phyloP scores from a whole-genome alignment of 352 stramenopile genomes.

The Phytophthora citrophthora region DNA sequence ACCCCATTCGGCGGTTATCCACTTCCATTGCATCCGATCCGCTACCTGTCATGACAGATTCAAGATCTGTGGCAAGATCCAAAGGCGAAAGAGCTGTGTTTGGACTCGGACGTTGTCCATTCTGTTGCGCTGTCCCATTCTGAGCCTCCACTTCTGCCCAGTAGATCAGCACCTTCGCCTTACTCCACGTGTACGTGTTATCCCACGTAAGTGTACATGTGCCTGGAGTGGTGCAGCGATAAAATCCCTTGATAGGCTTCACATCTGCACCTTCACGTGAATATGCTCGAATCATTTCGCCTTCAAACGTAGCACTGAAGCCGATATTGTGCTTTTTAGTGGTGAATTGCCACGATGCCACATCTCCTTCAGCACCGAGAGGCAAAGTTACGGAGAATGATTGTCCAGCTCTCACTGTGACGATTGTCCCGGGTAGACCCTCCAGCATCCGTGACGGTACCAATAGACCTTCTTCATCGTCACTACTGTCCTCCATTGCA shows the following conservation, averaged over 20 bases:
- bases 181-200: conserved; percentile 87
- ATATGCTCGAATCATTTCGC: conserved; percentile 63
- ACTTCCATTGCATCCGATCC: conserved; percentile 20
- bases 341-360: conserved; percentile 74
- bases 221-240: conserved; percentile 53
- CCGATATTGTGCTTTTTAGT: conserved; percentile 86
- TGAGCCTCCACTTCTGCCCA: conserved; percentile 71
- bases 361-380: conserved; percentile 47
- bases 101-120: conserved; percentile 10
- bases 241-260: conserved; percentile 71
- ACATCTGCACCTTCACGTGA: conserved; percentile 65
- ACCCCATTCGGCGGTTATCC: conserved; percentile 60
- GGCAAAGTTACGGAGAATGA: conserved; percentile 71
- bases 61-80: conserved; percentile 13
- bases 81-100: not conserved
- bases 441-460: conserved; percentile 59
- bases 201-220: conserved; percentile 78
- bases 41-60: conserved; percentile 10
- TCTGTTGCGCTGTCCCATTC: conserved; percentile 21
- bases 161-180: conserved; percentile 78
- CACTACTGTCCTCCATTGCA: conserved; percentile 54
- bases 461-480: conserved; percentile 53
- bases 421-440: conserved; percentile 62
- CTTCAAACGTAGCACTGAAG: conserved; percentile 80
- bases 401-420: conserved; percentile 68